A percentile compares a stretch with the other conserved stretches of the same genome.
phyloP scores from a whole-genome alignment of 192 early-diverging fungal genomes.

The Coemansia sp. region DNA sequence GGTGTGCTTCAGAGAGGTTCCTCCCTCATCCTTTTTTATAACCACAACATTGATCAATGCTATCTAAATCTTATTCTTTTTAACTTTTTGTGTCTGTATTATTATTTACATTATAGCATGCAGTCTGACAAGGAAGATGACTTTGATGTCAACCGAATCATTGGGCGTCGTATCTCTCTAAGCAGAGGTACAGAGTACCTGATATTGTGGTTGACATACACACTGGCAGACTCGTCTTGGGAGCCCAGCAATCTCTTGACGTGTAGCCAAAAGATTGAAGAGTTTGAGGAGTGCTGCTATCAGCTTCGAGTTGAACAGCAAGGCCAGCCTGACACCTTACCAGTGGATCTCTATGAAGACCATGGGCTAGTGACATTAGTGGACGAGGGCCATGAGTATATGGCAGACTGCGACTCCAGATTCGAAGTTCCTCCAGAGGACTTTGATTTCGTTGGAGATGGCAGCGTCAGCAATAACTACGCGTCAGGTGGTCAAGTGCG shows the following conservation, averaged over 20 bases:
- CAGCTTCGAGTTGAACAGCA: slow-evolving; percentile 19
- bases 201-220: slow-evolving; percentile 32
- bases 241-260: slow-evolving; percentile 7
- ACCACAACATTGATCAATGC: neutral
- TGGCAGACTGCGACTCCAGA: slow-evolving; percentile 7
- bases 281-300: slow-evolving; percentile 40
- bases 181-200: slow-evolving; percentile 33
- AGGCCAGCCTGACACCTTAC: neutral
- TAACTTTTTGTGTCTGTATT: neutral
- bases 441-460: slow-evolving; percentile 26
- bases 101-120: neutral
- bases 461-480: neutral
- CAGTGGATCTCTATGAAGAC: slow-evolving; percentile 33
- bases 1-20: too few species aligned
- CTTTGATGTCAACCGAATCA: slow-evolving; percentile 46
- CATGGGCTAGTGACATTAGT: slow-evolving; percentile 45
- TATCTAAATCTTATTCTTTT: neutral
- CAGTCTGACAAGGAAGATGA: neutral
- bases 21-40: too few species aligned
- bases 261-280: slow-evolving; percentile 12
- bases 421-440: slow-evolving; percentile 28
- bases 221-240: slow-evolving; percentile 28
- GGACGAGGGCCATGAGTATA: slow-evolving; percentile 24
- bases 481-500: neutral
- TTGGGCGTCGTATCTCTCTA: slow-evolving; percentile 37